Evolutionary conservation across 169 alveolate genomes (phyloP).

Genomic region (Babesia bovis): DNA sequence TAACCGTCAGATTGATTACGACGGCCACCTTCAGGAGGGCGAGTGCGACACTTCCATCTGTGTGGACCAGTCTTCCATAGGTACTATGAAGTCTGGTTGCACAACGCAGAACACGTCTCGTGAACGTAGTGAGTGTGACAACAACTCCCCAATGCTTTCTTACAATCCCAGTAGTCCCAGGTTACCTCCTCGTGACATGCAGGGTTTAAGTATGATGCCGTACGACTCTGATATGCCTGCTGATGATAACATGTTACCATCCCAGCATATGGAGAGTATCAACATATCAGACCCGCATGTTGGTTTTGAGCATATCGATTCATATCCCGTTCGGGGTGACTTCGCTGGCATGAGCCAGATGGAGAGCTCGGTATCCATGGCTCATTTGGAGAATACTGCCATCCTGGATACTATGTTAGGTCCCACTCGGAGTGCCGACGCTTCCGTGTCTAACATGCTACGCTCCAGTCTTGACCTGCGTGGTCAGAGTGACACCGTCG

Average conservation of each 20-base stretch:
- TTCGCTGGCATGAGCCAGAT: conserved; percentile 31
- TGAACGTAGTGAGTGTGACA: conserved; percentile 9
- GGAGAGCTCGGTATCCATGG: conserved; percentile 6
- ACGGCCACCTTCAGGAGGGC: background rate
- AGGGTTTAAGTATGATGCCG: background rate
- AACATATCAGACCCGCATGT: background rate
- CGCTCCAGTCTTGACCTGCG: background rate
- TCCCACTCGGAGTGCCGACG: conserved; percentile 16
- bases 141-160: background rate
- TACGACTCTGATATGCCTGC: background rate
- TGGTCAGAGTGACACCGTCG: conserved; percentile 2
- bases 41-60: conserved; percentile 11
- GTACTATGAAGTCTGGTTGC: conserved; percentile 4
- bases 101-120: conserved; percentile 14
- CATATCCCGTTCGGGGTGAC: conserved; percentile 12
- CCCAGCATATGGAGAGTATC: background rate
- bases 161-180: background rate
- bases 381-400: conserved; percentile 23
- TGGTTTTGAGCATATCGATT: conserved; percentile 7
- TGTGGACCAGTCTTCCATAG: conserved; percentile 21
- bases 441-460: conserved; percentile 14
- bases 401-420: conserved; percentile 37
- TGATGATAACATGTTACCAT: background rate
- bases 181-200: background rate
- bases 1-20: background rate